These are phyloP conservation scores for Citrullus colocynthis DNA, from an alignment of 306 rosid species.

Conservation along the genomic window DNA sequence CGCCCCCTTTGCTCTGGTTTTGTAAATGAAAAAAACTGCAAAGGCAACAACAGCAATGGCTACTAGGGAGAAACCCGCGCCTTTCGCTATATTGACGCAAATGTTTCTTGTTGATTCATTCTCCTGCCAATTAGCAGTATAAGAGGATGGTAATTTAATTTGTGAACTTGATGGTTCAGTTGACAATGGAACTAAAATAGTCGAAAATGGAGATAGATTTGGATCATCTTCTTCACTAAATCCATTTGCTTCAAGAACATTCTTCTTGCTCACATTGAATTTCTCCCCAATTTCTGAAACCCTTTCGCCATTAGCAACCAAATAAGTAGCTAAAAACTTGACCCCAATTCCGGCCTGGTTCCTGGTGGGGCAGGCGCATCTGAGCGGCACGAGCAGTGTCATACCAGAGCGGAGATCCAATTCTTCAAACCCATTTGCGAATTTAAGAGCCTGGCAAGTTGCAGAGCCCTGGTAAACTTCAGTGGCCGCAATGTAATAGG, in stretches of 20 bases:
- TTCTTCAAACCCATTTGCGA: slow-evolving; percentile 22
- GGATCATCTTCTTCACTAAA: slow-evolving; percentile 17
- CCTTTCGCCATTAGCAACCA: slow-evolving; percentile 27
- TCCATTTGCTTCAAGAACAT: slow-evolving; percentile 36
- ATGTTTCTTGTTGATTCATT: slow-evolving; percentile 10
- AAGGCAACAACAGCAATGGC: slow-evolving; percentile 9
- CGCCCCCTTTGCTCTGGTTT: slow-evolving; percentile 14
- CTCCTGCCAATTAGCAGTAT: slow-evolving; percentile 2
- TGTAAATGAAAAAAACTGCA: slow-evolving; percentile 5
- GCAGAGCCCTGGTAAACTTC: slow-evolving; percentile 38
- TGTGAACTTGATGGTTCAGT: slow-evolving; percentile 30
- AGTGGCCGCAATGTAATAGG: slow-evolving; percentile 25
- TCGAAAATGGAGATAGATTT: slow-evolving; percentile 22
- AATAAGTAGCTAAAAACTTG: slow-evolving; percentile 34
- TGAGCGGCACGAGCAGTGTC: slow-evolving; percentile 43
- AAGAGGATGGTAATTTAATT: slow-evolving; percentile 8
- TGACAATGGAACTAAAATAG: slow-evolving; percentile 48
- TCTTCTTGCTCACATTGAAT: slow-evolving; percentile 25
- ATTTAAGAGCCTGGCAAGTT: slow-evolving; percentile 42
- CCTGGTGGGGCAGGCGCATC: slow-evolving; percentile 59
- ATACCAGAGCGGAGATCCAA: slow-evolving; percentile 16
- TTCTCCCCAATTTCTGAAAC: slow-evolving; percentile 19
- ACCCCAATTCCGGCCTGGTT: slow-evolving; percentile 29
- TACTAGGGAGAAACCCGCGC: slow-evolving; percentile 10
- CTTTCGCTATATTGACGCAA: slow-evolving; percentile 10